These are phyloP conservation scores for Leptosphaerulina australis DNA, from an alignment of 2,329 filamentous ascomycete species.

Conservation along the genomic window DNA sequence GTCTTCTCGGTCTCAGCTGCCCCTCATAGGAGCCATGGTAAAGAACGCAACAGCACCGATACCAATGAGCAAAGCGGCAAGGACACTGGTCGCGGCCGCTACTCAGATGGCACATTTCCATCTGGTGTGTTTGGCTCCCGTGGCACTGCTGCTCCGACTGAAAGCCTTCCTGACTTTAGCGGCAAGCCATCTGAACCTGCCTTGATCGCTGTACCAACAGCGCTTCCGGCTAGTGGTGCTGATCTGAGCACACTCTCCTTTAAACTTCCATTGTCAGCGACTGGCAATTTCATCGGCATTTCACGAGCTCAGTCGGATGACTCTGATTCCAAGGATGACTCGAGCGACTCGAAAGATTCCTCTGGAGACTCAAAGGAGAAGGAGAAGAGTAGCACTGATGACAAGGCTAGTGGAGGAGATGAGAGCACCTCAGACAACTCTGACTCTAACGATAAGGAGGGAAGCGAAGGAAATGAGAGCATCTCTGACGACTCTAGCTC, in stretches of 20 bases:
- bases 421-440: not conserved
- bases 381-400: too few relatives aligned
- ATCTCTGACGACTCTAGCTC: not conserved
- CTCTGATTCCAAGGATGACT: not conserved
- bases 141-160: slow-evolving; percentile 15
- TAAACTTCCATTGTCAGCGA: slow-evolving; percentile 7
- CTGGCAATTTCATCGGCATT: not conserved
- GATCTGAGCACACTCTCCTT: slow-evolving; percentile 23
- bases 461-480: not conserved
- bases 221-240: slow-evolving; percentile 3
- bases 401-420: too few relatives aligned
- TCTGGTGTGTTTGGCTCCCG: slow-evolving; percentile 16
- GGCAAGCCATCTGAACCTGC: slow-evolving; percentile 6
- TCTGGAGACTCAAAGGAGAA: not conserved
- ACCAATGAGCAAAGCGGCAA: not conserved
- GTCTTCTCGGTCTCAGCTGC: slow-evolving; percentile 28
- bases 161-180: not conserved
- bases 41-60: slow-evolving; percentile 9
- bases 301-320: slow-evolving; percentile 1
- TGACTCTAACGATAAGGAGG: not conserved
- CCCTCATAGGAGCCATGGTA: slow-evolving; percentile 13
- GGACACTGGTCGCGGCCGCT: not conserved
- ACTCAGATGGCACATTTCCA: slow-evolving; percentile 1
- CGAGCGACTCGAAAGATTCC: not conserved
- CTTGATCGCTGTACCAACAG: slow-evolving; percentile 12